Evolutionary conservation across 192 early-diverging fungal species (phyloP), one percentile per base, ranked within the genome.

Genomic region (Coemansia sp.): DNA sequence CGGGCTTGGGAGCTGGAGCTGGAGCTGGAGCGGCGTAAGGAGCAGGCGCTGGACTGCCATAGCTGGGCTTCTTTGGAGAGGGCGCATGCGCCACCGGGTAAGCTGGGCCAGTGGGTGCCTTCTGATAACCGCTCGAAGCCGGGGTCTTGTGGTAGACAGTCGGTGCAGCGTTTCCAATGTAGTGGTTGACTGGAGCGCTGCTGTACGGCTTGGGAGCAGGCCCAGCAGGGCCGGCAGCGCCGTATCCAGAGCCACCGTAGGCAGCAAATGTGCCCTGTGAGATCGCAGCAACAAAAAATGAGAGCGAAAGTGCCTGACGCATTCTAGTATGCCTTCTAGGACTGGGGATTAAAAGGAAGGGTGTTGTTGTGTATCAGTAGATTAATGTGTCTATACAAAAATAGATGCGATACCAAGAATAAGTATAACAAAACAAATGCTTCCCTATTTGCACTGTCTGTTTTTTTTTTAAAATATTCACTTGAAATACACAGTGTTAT

Each of bases 241-340:
- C 56, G 26, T 66, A 58, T 32, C 56, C 43, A 16, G 26, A 42
- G 10, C 49, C 26, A 4, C 41, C 26, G 51, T 60, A 51, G 36
- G 45, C 48, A 6, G 65, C 71, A 52, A 73, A 52, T 2, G 67
- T 21, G 49, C 42, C 51, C 41, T 69, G 67, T 51, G 73, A 58
- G 18, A 74, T 39, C 37, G 52, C 70, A 11, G 70, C 76, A 55
- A 68, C 37, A 16, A 78, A 63, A 15, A 78, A 55, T 18, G 76
- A 78, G 54, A 78, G 46, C 3, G 70, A 63, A 18, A 78, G 63
- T 7, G 54, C 67, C 42, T 72, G 65, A 45, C 68, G 65, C 68
- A 71, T 54, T 54, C 26, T 22, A 9, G 19, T 11, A 8, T 22
- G 26, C 1, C 4, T 43, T 13, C 51, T 54, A 10, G 13, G 22